Base-by-base conservation (phyloP, 2,329 filamentous ascomycete species). In the Pochonia chlamydosporia region DNA sequence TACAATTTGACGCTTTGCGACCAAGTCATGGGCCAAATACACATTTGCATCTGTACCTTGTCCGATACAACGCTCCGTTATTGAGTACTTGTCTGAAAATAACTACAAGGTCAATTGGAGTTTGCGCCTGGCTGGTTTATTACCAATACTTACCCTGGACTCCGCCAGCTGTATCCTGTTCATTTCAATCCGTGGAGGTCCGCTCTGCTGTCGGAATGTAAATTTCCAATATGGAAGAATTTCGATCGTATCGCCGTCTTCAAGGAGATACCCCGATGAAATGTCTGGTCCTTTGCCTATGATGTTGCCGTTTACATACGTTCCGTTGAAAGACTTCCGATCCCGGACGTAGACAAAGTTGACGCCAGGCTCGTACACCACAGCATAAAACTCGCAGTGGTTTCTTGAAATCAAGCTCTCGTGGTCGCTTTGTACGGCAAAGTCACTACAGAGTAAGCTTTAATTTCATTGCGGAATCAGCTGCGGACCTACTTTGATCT, bases 1-100 rank as follows among this genome's bases (percentile, higher is more conserved):
- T 10, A 83, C 84, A 18, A 87, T 53, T 56, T 89, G 85, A 47
- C 71, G 73, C 31, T 72, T 69, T 0, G 75, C 78, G 6, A 61
- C 61, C 21, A 67, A 60, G 14, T 86, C 72, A 3, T 74, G 59
- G 7, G 68, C 64, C 6, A 70, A 55, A 41, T 64, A 66, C 11
- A 70, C 66, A 14, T 56, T 51, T 13, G 61, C 68, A 49, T 70
- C 65, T 20, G 63, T 58, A 2, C 68, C 68, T 28, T 62, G 55
- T 2, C 68, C 68, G 8, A 71, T 59, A 36, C 66, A 65, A 11
- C 62, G 61, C 10, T 61, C 51, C 5, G 64, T 63, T 26, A 71
- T 45, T 1, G 44, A 24, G 44, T 69, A 71, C 30, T 59, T 62
- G 39, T 61, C 54, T 30, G 57, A 47, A 49, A 70, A 69, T 13